Evolutionary conservation across 78 protist species (phyloP).

Genomic region (Isochrysis galbana): DNA sequence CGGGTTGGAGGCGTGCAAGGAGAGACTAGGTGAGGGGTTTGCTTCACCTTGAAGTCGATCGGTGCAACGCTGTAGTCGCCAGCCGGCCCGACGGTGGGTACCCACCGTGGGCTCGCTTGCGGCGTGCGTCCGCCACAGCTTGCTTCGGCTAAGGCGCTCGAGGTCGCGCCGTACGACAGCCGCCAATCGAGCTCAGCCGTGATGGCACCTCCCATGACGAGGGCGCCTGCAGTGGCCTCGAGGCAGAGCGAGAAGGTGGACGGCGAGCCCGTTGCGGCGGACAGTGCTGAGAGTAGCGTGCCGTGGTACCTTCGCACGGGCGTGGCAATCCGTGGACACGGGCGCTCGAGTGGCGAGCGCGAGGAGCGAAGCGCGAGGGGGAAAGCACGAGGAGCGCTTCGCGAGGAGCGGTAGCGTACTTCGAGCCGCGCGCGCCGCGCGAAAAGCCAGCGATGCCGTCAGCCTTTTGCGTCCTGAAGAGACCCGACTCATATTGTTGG

Average conservation of each 20-base stretch:
- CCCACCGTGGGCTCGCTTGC: neutral
- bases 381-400: too few species aligned
- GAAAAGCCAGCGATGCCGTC: neutral
- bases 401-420: too few species aligned
- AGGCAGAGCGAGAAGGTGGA: neutral
- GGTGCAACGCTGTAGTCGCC: neutral
- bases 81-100: neutral
- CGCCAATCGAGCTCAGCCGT: neutral
- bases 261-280: neutral
- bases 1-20: neutral
- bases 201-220: neutral
- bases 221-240: neutral
- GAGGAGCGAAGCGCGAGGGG: too few species aligned
- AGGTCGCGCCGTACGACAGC: neutral
- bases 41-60: neutral
- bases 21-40: neutral
- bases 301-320: neutral
- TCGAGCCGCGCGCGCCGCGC: too few species aligned
- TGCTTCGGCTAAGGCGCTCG: too few species aligned
- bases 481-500: constrained; percentile 19
- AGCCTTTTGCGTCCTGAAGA: neutral
- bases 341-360: too few species aligned
- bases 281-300: neutral
- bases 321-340: too few species aligned
- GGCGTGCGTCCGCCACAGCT: neutral